Base-by-base conservation (phyloP, 2,329 filamentous ascomycete genomes). In the Hirsutella rhossiliensis region DNA sequence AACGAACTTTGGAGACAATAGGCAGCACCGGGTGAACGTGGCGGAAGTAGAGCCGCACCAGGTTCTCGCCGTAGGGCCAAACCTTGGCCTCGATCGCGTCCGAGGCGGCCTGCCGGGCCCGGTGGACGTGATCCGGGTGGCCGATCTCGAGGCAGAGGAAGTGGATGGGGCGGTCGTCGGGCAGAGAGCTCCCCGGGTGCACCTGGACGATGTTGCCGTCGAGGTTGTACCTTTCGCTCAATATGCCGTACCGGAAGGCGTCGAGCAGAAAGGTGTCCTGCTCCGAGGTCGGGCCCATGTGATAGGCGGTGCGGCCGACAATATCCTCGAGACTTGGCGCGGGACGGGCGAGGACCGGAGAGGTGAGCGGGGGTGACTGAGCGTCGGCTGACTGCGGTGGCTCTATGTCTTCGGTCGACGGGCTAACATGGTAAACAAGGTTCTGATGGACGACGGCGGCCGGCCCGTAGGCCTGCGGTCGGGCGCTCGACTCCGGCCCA, bases 231-330 rank as follows among this genome's bases (percentile, higher is more conserved):
- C 64, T 63, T 40, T 63, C 61, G 38, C 68, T 69, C 38, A 70
- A 54, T 27, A 72, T 63, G 17, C 67, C 61, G 31, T 68, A 71
- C 17, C 68, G 58, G 43, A 72, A 71, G 11, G 67, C 68, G 32
- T 66, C 64, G 5, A 72, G 57, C 9, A 72, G 59, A 48, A 68
- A 62, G 2, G 66, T 62, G 43, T 72, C 69, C 48, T 72, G 69
- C 52, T 72, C 68, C 11, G 61, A 64, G 2, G 66, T 59, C 13
- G 64, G 57, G 0, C 68, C 69, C 56, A 72, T 63, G 12, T 59
- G 66, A 50, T 71, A 68, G 12, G 68, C 64, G 2, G 68, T 70
- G 17, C 59, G 52, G 43, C 62, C 60, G 17, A 57, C 52, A 13
- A 62, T 62, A 46, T 71, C 67, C 46, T 72, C 68, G 8, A 71